Conservation (phyloP, 2,329 filamentous ascomycete genomes). For the Fusarium albidum region DNA sequence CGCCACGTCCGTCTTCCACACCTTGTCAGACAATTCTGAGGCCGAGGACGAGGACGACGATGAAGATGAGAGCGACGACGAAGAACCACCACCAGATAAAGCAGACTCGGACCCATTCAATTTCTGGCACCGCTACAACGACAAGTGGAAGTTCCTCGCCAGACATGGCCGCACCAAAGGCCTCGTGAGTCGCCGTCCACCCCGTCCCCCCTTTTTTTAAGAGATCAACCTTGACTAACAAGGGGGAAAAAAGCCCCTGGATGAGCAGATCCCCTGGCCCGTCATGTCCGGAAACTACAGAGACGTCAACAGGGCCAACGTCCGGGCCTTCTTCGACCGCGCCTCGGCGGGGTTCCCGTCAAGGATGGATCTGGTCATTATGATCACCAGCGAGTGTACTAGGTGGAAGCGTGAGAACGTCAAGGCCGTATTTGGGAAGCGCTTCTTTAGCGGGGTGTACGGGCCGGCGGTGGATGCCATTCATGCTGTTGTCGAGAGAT, state of each 20-base stretch:
- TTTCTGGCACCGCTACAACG: slow-evolving; percentile 1
- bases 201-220: background rate
- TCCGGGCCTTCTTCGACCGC: background rate
- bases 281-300: background rate
- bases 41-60: background rate
- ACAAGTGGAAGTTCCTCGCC: slow-evolving; percentile 5
- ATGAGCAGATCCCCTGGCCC: slow-evolving; percentile 13
- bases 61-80: background rate
- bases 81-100: background rate
- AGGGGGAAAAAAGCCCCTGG: background rate
- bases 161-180: background rate
- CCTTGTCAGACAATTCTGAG: background rate
- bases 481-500: background rate
- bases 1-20: background rate
- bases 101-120: background rate
- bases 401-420: slow-evolving; percentile 1
- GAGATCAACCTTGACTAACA: background rate
- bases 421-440: slow-evolving; percentile 1
- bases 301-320: background rate
- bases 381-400: slow-evolving; percentile 1
- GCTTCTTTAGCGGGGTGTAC: slow-evolving; percentile 1
- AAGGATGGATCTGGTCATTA: background rate
- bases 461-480: background rate
- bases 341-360: background rate
- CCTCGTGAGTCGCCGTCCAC: background rate